These are phyloP conservation scores for Physaria fendleri DNA, from an alignment of 345 rosid species.

Conservation along the genomic window DNA sequence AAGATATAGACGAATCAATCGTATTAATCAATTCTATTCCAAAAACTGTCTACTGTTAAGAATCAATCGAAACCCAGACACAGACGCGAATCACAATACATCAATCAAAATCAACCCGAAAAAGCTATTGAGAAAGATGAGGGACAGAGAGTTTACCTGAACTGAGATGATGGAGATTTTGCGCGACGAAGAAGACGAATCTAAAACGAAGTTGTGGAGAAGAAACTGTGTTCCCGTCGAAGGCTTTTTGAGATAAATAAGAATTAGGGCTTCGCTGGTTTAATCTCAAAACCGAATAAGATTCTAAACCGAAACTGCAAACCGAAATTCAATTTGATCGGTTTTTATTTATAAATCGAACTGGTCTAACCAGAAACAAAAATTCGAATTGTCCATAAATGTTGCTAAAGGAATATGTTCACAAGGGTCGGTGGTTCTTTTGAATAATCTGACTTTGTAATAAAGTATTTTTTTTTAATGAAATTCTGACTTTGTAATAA, in stretches of 20 bases:
- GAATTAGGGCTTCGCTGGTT: not conserved
- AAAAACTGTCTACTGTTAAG: not conserved
- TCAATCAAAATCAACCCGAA: not conserved
- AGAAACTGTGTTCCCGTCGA: not conserved
- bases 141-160: not conserved
- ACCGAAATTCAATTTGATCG: not conserved
- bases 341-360: not conserved
- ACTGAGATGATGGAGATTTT: not conserved
- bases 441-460: no score
- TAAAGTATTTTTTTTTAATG: no score
- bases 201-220: not conserved
- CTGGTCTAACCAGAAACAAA: not conserved
- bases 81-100: not conserved
- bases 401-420: no score
- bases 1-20: no score
- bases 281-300: not conserved
- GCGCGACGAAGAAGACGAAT: not conserved
- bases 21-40: not conserved
- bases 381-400: no score
- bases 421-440: no score
- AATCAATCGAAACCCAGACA: not conserved
- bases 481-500: no score
- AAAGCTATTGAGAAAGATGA: not conserved
- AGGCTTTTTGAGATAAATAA: not conserved
- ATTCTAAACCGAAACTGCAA: not conserved